Conservation (phyloP, 2,329 filamentous ascomycete genomes). For the Fusarium metavorans region DNA sequence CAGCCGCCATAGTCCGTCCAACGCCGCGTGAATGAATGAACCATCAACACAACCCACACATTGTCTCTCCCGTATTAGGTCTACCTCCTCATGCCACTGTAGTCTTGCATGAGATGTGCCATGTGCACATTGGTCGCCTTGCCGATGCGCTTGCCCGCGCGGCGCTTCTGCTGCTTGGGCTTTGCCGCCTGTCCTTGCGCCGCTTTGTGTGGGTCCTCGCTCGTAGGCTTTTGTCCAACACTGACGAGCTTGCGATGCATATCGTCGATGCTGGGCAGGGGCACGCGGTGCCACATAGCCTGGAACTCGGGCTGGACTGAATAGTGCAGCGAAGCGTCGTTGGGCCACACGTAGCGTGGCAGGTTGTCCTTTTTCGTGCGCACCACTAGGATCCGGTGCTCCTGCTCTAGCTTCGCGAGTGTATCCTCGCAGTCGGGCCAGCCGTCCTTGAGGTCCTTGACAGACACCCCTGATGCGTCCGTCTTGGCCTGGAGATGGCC, state of each 20-base stretch:
- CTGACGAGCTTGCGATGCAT: constrained; percentile 81
- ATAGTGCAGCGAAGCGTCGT: constrained; percentile 83
- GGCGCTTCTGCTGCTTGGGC: constrained; percentile 80
- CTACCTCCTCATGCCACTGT: constrained; percentile 61
- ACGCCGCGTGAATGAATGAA: constrained; percentile 24
- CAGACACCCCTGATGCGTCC: constrained; percentile 82
- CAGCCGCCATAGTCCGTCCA: constrained; percentile 10
- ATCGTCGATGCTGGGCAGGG: constrained; percentile 80
- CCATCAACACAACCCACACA: not conserved
- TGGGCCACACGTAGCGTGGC: constrained; percentile 87
- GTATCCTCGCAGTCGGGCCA: constrained; percentile 88
- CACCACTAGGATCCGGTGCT: constrained; percentile 85
- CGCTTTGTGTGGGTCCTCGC: constrained; percentile 75
- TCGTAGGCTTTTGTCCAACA: constrained; percentile 86
- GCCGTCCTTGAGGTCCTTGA: constrained; percentile 95
- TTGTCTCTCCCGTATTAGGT: not conserved
- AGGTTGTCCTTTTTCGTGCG: constrained; percentile 93
- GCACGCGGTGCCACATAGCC: constrained; percentile 83
- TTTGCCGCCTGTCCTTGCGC: constrained; percentile 59
- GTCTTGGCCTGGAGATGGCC: constrained; percentile 84
- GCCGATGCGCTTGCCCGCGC: constrained; percentile 73
- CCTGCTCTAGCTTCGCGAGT: constrained; percentile 80
- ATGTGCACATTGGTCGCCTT: constrained; percentile 93
- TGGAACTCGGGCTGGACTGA: constrained; percentile 85
- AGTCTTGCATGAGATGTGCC: constrained; percentile 84